phyloP scores from a whole-genome alignment of 1,139 yeast species.

The Kodamaea arcana region DNA sequence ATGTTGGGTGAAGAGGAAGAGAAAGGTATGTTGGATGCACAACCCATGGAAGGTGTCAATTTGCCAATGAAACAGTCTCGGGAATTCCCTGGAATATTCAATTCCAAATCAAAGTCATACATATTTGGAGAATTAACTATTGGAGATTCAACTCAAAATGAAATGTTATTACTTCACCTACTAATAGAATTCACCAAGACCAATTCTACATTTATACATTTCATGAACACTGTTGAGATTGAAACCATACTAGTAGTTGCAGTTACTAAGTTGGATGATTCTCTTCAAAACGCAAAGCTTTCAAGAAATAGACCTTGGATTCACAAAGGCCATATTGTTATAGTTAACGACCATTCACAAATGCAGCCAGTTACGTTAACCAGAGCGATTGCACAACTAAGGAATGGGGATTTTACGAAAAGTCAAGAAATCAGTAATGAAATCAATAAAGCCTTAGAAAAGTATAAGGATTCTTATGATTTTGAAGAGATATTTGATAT shows the following conservation, averaged over 20 bases:
- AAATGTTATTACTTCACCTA: conserved; percentile 40
- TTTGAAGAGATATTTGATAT: conserved; percentile 9
- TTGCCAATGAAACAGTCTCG: conserved; percentile 1
- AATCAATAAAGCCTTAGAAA: neutral
- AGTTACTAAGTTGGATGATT: conserved; percentile 42
- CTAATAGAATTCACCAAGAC: conserved; percentile 30
- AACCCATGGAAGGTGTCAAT: conserved; percentile 1
- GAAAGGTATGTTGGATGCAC: too few relatives aligned
- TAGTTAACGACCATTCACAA: conserved; percentile 11
- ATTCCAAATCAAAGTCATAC: conserved; percentile 24
- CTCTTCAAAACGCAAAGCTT: conserved; percentile 11
- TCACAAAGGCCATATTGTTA: conserved; percentile 25
- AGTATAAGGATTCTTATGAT: conserved; percentile 3
- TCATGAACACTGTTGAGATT: conserved; percentile 49
- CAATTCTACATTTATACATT: conserved; percentile 39
- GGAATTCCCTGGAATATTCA: conserved; percentile 13
- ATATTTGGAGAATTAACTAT: conserved; percentile 41
- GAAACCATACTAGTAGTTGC: conserved; percentile 51
- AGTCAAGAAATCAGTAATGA: conserved; percentile 5
- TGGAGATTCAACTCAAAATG: conserved; percentile 45
- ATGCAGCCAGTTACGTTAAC: conserved; percentile 4
- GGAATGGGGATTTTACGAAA: conserved; percentile 7
- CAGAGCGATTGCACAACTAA: conserved; percentile 9
- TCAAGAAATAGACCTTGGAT: conserved; percentile 45
- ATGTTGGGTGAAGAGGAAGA: too few relatives aligned